These are phyloP conservation scores for Leccinum pellstonianum DNA, from an alignment of 768 basidiomycete species.

Conservation along the genomic window DNA sequence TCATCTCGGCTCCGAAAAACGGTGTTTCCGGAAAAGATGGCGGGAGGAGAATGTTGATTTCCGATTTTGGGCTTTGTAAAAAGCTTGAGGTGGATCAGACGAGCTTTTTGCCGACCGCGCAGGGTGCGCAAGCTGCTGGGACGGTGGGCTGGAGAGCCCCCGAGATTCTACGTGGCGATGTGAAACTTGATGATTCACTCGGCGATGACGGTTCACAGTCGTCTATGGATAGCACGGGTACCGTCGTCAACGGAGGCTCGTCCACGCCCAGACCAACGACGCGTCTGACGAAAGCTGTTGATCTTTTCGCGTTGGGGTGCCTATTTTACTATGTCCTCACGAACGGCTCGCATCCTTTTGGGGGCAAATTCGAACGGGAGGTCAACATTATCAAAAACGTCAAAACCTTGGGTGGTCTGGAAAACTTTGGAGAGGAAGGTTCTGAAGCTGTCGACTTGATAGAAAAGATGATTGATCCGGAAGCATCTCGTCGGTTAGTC, in stretches of 20 bases:
- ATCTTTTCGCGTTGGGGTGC: constrained; percentile 95
- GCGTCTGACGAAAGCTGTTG: constrained; percentile 90
- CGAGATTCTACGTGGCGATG: constrained; percentile 91
- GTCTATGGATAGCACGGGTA: constrained; percentile 63
- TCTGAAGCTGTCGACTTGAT: constrained; percentile 88
- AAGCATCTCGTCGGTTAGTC: constrained; percentile 71
- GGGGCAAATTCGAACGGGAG: constrained; percentile 90
- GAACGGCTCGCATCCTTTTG: constrained; percentile 90
- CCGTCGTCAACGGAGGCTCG: constrained; percentile 34
- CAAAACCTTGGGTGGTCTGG: constrained; percentile 67
- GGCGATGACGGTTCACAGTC: constrained; percentile 64
- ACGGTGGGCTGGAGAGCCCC: constrained; percentile 98
- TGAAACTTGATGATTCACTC: constrained; percentile 79
- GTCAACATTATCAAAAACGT: constrained; percentile 86
- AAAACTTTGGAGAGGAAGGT: constrained; percentile 89
- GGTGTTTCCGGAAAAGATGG: constrained; percentile 41
- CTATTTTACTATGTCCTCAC: constrained; percentile 92
- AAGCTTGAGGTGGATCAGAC: constrained; percentile 95
- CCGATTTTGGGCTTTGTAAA: constrained; percentile 97
- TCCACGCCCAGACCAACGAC: constrained; percentile 39
- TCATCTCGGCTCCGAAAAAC: constrained; percentile 71
- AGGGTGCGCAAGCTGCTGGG: constrained; percentile 86
- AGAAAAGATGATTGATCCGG: constrained; percentile 69
- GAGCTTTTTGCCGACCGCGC: constrained; percentile 89
- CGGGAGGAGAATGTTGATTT: constrained; percentile 82